Conservation (phyloP, 2,329 filamentous ascomycete species). For the Alternaria sp. region DNA sequence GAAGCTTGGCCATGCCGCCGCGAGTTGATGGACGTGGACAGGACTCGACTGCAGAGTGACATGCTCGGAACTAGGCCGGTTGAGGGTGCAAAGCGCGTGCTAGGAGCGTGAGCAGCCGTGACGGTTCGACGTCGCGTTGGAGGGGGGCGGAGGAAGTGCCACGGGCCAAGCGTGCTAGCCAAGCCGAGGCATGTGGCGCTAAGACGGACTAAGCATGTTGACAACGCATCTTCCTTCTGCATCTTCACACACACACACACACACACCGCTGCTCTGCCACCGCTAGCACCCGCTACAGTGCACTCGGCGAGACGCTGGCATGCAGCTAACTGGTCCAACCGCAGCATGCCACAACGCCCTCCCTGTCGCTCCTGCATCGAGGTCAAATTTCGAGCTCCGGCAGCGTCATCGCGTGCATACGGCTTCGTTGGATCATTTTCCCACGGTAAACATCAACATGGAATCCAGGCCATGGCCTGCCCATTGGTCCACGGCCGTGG, state of each 20-base stretch:
- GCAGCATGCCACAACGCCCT: constrained; percentile 42
- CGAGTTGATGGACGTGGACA: constrained; percentile 30
- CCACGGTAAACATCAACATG: constrained; percentile 21
- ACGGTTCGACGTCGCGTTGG: constrained; percentile 10
- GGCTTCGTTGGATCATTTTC: constrained; percentile 26
- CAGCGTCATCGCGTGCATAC: constrained; percentile 36
- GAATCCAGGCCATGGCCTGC: constrained; percentile 22
- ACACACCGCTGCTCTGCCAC: constrained; percentile 21
- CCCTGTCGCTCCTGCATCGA: constrained; percentile 40
- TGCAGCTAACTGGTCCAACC: constrained; percentile 45
- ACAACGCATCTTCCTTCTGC: constrained; percentile 21
- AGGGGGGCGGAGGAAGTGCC: constrained; percentile 9
- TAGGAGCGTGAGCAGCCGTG: constrained; percentile 8
- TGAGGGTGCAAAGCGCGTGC: constrained; percentile 22
- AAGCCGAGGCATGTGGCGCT: not conserved
- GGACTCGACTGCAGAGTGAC: constrained; percentile 33
- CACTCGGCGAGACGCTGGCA: constrained; percentile 30
- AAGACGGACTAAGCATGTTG: constrained; percentile 8
- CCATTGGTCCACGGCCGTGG: constrained; percentile 25
- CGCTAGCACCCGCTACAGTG: constrained; percentile 23
- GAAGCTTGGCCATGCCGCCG: constrained; percentile 53
- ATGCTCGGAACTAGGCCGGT: constrained; percentile 39
- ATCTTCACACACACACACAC: constrained; percentile 19
- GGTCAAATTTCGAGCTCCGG: constrained; percentile 32
- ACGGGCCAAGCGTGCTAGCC: constrained; percentile 11